Conservation (phyloP, 495 filamentous ascomycete species). For the Geopyxis carbonaria region DNA sequence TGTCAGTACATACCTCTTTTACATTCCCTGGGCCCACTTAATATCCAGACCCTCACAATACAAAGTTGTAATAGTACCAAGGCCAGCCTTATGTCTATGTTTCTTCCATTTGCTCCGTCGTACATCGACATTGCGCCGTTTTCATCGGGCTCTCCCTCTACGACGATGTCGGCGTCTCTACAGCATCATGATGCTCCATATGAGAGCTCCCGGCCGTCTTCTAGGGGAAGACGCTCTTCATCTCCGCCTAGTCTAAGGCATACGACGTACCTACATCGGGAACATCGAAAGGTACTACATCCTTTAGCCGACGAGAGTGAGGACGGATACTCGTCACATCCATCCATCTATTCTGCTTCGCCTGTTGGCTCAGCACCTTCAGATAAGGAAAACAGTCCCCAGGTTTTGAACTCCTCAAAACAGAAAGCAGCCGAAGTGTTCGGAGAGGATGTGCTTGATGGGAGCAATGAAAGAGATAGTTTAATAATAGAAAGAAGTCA, state of each 20-base stretch:
- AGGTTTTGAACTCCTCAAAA: slow-evolving; percentile 11
- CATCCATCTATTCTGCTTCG: slow-evolving; percentile 24
- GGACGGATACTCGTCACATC: slow-evolving; percentile 23
- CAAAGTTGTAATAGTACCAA: too few relatives aligned
- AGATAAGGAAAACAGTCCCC: slow-evolving; percentile 12
- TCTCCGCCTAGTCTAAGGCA: slow-evolving; percentile 9
- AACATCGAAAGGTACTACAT: slow-evolving; percentile 18
- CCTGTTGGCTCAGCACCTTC: slow-evolving; percentile 22
- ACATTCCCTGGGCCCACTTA: too few relatives aligned
- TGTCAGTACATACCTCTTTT: too few relatives aligned
- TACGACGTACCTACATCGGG: slow-evolving; percentile 11
- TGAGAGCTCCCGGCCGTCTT: too few relatives aligned
- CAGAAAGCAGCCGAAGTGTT: slow-evolving; percentile 9
- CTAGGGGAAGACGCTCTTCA: too few relatives aligned
- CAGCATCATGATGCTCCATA: too few relatives aligned
- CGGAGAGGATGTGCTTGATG: slow-evolving; percentile 8
- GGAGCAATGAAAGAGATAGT: slow-evolving; percentile 1
- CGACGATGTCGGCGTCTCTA: too few relatives aligned
- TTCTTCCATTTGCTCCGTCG: too few relatives aligned
- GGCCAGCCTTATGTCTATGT: too few relatives aligned
- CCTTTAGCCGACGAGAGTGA: slow-evolving; percentile 23
- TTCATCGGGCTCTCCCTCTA: too few relatives aligned
- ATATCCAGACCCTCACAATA: too few relatives aligned
- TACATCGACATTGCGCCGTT: too few relatives aligned
- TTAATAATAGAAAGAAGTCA: slow-evolving; percentile 10